phyloP scores from a whole-genome alignment of 2,329 filamentous ascomycete species.

The Lachnellula hyalina region DNA sequence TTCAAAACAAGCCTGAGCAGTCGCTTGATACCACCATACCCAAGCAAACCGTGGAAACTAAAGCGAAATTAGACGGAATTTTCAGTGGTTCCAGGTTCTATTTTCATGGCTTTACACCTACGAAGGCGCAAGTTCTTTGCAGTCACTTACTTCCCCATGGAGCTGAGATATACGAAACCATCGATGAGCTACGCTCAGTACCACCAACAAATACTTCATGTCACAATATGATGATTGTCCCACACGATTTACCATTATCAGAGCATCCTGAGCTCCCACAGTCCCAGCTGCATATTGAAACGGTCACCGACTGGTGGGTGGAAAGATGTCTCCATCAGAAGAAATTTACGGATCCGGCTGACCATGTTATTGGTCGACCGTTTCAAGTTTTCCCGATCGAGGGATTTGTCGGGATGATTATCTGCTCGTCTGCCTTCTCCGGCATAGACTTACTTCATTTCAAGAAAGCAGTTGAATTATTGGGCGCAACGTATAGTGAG shows the following conservation, averaged over 20 bases:
- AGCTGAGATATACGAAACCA: conserved; percentile 24
- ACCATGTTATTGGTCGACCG: conserved; percentile 71
- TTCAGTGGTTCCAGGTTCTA: conserved; percentile 39
- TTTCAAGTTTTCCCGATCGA: conserved; percentile 65
- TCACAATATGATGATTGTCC: conserved; percentile 37
- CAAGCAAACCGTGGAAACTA: conserved; percentile 13
- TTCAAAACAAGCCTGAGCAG: not conserved
- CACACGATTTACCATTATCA: conserved; percentile 35
- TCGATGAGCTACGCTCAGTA: conserved; percentile 13
- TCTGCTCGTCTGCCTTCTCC: conserved; percentile 78
- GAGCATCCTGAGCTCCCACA: conserved; percentile 29
- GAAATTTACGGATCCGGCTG: conserved; percentile 60
- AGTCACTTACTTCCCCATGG: conserved; percentile 34
- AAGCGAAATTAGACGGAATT: conserved; percentile 29
- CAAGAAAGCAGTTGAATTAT: conserved; percentile 66
- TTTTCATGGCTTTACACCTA: conserved; percentile 38
- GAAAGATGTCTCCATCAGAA: conserved; percentile 82
- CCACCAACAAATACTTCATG: conserved; percentile 4
- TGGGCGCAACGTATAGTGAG: conserved; percentile 79
- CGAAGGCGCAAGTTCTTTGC: conserved; percentile 33
- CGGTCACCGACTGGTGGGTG: conserved; percentile 87
- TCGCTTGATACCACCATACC: not conserved
- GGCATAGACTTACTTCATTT: conserved; percentile 83
- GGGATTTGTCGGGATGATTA: conserved; percentile 63
- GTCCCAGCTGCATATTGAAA: conserved; percentile 36